Conservation (phyloP, 202 grass and related monocot species). For the Setaria viridis region DNA sequence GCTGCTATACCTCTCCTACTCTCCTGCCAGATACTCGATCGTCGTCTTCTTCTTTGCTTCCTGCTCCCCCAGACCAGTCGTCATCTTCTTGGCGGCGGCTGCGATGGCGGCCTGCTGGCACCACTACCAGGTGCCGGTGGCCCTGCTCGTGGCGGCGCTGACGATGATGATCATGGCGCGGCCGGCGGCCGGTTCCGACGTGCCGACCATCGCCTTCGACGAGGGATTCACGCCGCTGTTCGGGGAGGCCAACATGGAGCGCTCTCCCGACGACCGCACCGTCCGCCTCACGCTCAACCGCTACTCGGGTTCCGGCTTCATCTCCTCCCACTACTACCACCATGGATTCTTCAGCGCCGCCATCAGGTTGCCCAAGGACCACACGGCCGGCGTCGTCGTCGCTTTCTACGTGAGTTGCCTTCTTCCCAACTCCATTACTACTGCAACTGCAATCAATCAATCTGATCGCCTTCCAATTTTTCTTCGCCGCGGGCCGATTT, state of each 20-base stretch:
- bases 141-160: not conserved
- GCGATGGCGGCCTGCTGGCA: not conserved
- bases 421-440: too few relatives aligned
- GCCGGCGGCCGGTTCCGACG: not conserved
- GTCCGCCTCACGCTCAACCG: constrained; percentile 64
- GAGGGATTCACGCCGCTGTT: constrained; percentile 65
- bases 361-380: constrained; percentile 55
- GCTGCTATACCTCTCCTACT: too few relatives aligned
- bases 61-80: too few relatives aligned
- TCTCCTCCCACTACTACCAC: constrained; percentile 76
- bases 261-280: constrained; percentile 41
- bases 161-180: too few relatives aligned
- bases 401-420: constrained; percentile 57
- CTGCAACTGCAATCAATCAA: too few relatives aligned
- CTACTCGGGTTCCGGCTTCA: constrained; percentile 69
- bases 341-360: constrained; percentile 82
- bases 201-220: constrained; percentile 50
- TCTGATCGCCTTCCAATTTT: too few relatives aligned
- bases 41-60: too few relatives aligned
- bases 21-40: too few relatives aligned
- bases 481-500: too few relatives aligned
- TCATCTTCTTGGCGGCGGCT: too few relatives aligned
- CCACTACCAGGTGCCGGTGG: too few relatives aligned
- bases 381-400: constrained; percentile 85
- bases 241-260: constrained; percentile 62